Evolutionary conservation across 192 early-diverging fungal species (phyloP), one percentile per base, ranked within the genome.

Genomic region (Coemansia sp.): DNA sequence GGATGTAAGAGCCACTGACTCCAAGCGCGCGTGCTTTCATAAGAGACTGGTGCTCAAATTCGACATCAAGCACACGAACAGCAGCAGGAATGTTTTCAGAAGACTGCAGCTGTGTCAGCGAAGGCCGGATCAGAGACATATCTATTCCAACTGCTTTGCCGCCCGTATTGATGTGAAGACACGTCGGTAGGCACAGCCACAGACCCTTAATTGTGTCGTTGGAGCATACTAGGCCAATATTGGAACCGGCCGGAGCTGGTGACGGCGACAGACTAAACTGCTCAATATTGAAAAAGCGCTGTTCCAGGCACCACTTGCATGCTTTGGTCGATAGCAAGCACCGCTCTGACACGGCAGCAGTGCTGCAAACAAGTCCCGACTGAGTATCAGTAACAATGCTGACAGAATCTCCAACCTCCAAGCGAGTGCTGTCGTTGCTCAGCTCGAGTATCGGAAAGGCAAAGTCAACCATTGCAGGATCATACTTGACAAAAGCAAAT

Each of bases 1-100:
- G 39, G 23, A 62, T 52, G 30, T 60, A 55, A 2, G 23, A 11
- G 9, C 28, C 17, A 16, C 47, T 31, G 30, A 63, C 63, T 0
- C 68, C 68, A 17, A 70, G 39, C 5, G 51, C 62, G 15, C 53
- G 32, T 16, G 68, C 68, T 6, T 46, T 44, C 15, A 32, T 51
- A 11, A 78, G 18, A 11, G 51, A 21, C 21, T 40, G 36, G 3
- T 12, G 21, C 8, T n/a, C 18, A 32, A 68, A 67, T 31, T 71
- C 60, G 11, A 64, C 75, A 40, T 67, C 61, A 16, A 78, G 50
- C 3, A 64, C 37, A 12, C 56, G 49, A 15, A 62, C 46, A 42
- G 47, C 31, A 15, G 42, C 39, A 11, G 48, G 40, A 30, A 52
- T 34, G 14, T 11, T 36, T 5, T 56, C 53, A 10, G 40, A 38